Evolutionary conservation across 768 basidiomycete species (phyloP).

Genomic region (Boletus subcaerulescens): DNA sequence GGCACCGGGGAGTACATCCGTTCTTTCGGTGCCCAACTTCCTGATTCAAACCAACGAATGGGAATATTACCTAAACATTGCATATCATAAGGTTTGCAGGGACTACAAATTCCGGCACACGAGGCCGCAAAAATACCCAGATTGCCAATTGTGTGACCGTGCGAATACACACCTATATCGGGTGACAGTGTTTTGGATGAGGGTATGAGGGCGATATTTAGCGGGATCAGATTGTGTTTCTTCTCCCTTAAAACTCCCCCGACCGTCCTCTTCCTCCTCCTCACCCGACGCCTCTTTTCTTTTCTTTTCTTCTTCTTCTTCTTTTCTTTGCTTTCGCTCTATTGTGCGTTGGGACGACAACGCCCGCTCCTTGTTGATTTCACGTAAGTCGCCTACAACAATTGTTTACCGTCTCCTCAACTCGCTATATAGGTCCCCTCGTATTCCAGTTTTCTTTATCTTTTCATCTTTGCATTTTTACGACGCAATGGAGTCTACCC

Average conservation of each 20-base stretch:
- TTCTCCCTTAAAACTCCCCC: slow-evolving; percentile 22
- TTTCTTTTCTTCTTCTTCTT: slow-evolving; percentile 25
- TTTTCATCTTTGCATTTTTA: slow-evolving; percentile 36
- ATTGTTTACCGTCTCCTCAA: background rate
- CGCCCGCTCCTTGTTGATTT: slow-evolving; percentile 31
- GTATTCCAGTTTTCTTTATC: slow-evolving; percentile 33
- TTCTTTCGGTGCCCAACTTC: slow-evolving; percentile 5
- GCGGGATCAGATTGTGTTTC: slow-evolving; percentile 27
- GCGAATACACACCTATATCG: slow-evolving; percentile 12
- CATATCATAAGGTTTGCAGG: slow-evolving; percentile 26
- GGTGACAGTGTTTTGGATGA: background rate
- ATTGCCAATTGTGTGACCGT: slow-evolving; percentile 11
- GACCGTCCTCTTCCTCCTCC: slow-evolving; percentile 32
- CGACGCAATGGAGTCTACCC: slow-evolving; percentile 45
- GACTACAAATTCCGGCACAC: slow-evolving; percentile 34
- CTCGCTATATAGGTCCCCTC: slow-evolving; percentile 26
- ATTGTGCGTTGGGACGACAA: slow-evolving; percentile 34
- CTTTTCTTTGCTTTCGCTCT: slow-evolving; percentile 26
- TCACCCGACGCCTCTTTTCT: slow-evolving; percentile 39
- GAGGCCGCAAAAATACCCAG: slow-evolving; percentile 28
- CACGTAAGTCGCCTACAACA: slow-evolving; percentile 25
- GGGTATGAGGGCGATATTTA: slow-evolving; percentile 33
- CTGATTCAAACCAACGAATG: slow-evolving; percentile 10
- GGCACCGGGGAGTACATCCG: slow-evolving; percentile 27
- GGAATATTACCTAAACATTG: slow-evolving; percentile 29